Base-by-base conservation (phyloP, 352 stramenopile species). In the Pythium aquatile region DNA sequence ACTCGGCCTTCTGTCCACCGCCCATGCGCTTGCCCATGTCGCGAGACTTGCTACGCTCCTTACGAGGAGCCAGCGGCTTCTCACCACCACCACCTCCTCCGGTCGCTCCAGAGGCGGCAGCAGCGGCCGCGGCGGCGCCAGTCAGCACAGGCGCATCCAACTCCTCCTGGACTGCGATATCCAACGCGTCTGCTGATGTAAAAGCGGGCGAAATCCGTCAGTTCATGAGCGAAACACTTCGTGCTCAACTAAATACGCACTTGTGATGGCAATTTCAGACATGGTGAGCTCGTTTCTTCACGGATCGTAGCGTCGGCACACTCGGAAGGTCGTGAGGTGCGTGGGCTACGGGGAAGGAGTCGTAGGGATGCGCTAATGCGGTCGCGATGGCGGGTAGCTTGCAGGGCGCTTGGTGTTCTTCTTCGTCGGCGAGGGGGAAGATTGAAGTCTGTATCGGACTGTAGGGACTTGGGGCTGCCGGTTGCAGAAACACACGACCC, bases 1-100 rank as follows among this genome's bases (percentile, higher is more conserved):
- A 96, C 58, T 89, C 78, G 33, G 81, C 87, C 65, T 94, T 96
- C 73, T 96, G 86, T 9, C 87, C 87, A 48, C 87, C 87, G 65
- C 87, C 87, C 84, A 94, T 94, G 74, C 86, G 86, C 68, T 96
- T 96, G 58, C 81, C 78, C 55, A 90, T 73, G 57, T 96, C 85
- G 46, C 87, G 81, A 54, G 85, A 93, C 78, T 96, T 94, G 76
- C 77, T 90, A 64, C 87, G 87, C 69, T 94, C 87, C 57, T 90
- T 87, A 42, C 85, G 83, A 28, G 81, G 65, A 6, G 76, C 62
- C 28, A 88, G 67, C 32, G 78, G 28, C 61, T 91, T 91, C 42
- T 90, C 84, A 28, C 67, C 72, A 17, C 70, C 78, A 5, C 68
- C 63, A 11, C 61, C 68, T 37, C 67, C 67, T 26, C 58, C 55